phyloP scores from a whole-genome alignment of 2,329 filamentous ascomycete species.

The Dothideomycetidae sp. region DNA sequence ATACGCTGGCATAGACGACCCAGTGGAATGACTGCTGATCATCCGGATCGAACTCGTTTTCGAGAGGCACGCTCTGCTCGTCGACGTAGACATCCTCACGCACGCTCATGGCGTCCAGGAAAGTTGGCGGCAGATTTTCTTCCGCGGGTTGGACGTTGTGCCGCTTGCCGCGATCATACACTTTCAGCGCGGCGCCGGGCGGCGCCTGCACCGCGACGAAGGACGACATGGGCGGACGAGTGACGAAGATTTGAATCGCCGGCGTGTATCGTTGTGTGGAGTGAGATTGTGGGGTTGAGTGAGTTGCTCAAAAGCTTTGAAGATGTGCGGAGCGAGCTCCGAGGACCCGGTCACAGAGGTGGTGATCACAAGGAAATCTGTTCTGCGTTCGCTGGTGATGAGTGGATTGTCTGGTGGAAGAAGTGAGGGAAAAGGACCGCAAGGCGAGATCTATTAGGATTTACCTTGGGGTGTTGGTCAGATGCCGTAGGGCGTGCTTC shows the following conservation, averaged over 20 bases:
- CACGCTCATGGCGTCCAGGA: conserved; percentile 42
- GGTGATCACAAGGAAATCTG: too few species aligned
- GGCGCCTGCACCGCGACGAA: conserved; percentile 27
- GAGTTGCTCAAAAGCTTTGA: too few species aligned
- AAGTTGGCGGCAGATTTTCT: conserved; percentile 28
- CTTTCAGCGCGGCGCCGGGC: conserved; percentile 21
- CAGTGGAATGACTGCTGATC: conserved; percentile 72
- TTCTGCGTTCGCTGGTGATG: too few species aligned
- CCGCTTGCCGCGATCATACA: conserved; percentile 21
- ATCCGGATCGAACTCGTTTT: conserved; percentile 67
- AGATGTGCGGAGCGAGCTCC: background rate
- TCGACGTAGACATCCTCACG: conserved; percentile 43
- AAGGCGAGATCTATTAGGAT: too few species aligned
- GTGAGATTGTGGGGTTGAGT: too few species aligned
- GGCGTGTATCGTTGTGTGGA: too few species aligned
- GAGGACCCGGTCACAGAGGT: too few species aligned
- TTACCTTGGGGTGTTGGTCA: too few species aligned
- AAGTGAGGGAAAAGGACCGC: too few species aligned
- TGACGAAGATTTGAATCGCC: too few species aligned
- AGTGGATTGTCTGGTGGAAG: too few species aligned
- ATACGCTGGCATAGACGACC: conserved; percentile 62
- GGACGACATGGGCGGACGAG: conserved; percentile 21
- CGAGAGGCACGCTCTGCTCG: conserved; percentile 42
- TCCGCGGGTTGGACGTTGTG: conserved; percentile 19
- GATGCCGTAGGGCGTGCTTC: too few species aligned